Base-by-base conservation (phyloP, 495 filamentous ascomycete genomes). In the Aspergillus saccharolyticus region DNA sequence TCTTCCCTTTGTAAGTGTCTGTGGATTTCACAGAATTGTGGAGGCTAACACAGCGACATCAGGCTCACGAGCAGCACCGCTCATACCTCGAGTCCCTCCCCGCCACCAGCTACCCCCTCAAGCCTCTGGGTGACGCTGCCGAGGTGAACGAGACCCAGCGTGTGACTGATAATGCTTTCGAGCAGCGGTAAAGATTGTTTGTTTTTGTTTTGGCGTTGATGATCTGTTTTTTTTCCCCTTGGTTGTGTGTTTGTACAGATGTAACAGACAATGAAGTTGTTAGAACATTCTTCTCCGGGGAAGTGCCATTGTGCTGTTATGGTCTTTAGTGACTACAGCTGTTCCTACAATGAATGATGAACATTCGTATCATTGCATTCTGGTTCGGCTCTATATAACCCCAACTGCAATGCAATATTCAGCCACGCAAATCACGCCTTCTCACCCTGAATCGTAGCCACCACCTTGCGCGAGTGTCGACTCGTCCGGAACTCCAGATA, bases 401-500 rank as follows among this genome's bases (percentile, higher is more conserved):
- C 5, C 33, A 5, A 28, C 10, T 2, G 4, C 33, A 39, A 39
- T 6, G 12, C 69, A 53, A 63, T 56, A 57, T 52, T 22, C 50
- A 42, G 14, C n/a, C 28, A 42, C 30, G 53, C 49, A 43, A 68
- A 63, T 83, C 72, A 83, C 28, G 76, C 77, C 79, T 91, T 92
- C 75, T 96, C 88, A 4, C 94, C 94, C 72, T 97, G 90, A 48
- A 98, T 91, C 7, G 94, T 98, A 47, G 94, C 94, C 33, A 98
- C 85, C 21, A 98, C 82, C 66, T 80, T 88, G 60, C 94, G 78
- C 42, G 80, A 76, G 72, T 97, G 92, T 60, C 80, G 89, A 52
- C 75, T 75, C 3, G 82, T 81, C 56, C 94, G 77, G 69, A 98
- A 98, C 72, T 98, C 94, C 62, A 97, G 70, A 68, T 93, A 92